Conservation (phyloP, 345 rosid genomes). For the Pelargonium nanum region DNA sequence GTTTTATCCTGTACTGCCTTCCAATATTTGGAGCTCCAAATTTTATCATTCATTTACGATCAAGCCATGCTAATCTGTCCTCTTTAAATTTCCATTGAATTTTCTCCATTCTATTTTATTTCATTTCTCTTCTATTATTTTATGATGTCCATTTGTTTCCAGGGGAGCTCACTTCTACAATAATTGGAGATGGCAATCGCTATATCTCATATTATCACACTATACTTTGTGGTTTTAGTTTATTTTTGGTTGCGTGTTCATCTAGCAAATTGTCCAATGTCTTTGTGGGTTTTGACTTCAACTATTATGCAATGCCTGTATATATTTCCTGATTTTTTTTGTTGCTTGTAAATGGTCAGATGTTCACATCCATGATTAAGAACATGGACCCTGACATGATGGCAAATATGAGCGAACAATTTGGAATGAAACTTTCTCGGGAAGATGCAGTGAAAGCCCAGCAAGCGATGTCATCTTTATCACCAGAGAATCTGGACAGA, state of each 20-base stretch:
- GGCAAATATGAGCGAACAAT: slow-evolving; percentile 92
- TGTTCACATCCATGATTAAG: slow-evolving; percentile 79
- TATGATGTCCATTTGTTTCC: too few relatives aligned
- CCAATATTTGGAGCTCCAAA: background rate
- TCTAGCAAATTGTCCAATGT: too few relatives aligned
- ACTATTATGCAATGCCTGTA: background rate
- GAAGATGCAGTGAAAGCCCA: slow-evolving; percentile 90
- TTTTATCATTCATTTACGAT: background rate
- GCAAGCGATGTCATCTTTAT: slow-evolving; percentile 82
- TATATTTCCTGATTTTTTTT: background rate
- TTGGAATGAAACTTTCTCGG: slow-evolving; percentile 68
- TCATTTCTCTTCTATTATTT: too few relatives aligned
- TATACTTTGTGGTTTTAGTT: too few relatives aligned
- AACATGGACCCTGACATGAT: slow-evolving; percentile 90
- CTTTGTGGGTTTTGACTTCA: background rate
- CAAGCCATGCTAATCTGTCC: background rate
- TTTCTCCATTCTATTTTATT: too few relatives aligned
- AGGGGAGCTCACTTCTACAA: too few relatives aligned
- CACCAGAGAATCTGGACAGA: slow-evolving; percentile 73
- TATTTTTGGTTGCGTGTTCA: too few relatives aligned
- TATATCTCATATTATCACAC: too few relatives aligned
- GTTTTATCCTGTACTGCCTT: background rate
- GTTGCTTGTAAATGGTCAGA: slow-evolving; percentile 34
- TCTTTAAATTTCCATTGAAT: background rate
- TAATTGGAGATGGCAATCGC: too few relatives aligned